These are phyloP conservation scores for Leccinum huronense DNA, from an alignment of 1,284 basidiomycete species.

Conservation along the genomic window DNA sequence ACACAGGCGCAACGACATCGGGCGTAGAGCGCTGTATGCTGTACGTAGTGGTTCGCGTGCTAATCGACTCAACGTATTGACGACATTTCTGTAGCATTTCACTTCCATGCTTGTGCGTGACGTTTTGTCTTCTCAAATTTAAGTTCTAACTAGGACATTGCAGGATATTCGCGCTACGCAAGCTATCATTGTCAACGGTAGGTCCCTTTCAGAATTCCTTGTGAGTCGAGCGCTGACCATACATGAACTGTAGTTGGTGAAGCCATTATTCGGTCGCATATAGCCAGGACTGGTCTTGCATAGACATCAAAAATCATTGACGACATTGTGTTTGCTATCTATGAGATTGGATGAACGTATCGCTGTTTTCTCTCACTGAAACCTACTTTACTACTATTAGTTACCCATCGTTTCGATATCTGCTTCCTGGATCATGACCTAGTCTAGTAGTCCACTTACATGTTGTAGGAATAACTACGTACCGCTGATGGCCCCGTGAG, in stretches of 20 bases:
- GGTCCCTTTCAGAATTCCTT: constrained; percentile 24
- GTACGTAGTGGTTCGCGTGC: constrained; percentile 43
- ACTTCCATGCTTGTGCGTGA: constrained; percentile 71
- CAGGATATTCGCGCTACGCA: constrained; percentile 76
- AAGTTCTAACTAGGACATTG: constrained; percentile 1
- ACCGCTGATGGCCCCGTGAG: constrained; percentile 16
- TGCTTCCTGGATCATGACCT: constrained; percentile 22
- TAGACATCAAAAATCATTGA: constrained; percentile 25
- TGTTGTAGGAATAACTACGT: constrained; percentile 25
- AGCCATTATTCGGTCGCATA: constrained; percentile 62
- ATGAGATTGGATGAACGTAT: constrained; percentile 17
- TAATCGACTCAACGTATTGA: constrained; percentile 18
- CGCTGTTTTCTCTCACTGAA: constrained; percentile 16
- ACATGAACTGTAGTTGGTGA: constrained; percentile 49
- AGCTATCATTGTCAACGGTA: constrained; percentile 68
- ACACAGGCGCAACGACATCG: constrained; percentile 62
- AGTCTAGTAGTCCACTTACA: constrained; percentile 27
- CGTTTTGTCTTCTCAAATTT: constrained; percentile 1
- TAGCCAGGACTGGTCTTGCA: constrained; percentile 52
- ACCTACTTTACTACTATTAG: constrained; percentile 25
- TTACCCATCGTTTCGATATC: constrained; percentile 34
- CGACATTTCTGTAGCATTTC: constrained; percentile 54
- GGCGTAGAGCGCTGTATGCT: constrained; percentile 57
- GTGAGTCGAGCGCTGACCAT: constrained; percentile 7
- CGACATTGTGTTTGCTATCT: constrained; percentile 8